Evolutionary conservation across 1,139 yeast genomes (phyloP).

Genomic region (Nakaseomyces delphensis): DNA sequence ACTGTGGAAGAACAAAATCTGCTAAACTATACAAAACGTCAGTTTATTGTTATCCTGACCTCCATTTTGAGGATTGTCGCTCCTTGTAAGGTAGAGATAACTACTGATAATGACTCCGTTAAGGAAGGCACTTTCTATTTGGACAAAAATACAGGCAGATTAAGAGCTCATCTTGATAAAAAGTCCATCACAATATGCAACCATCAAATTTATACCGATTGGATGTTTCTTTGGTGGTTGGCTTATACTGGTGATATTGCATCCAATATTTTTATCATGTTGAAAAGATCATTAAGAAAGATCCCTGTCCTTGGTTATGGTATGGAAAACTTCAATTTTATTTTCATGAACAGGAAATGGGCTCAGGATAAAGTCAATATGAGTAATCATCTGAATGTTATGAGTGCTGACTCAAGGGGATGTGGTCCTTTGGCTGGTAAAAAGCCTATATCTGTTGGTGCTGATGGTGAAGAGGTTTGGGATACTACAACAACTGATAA

Average conservation of each 20-base stretch:
- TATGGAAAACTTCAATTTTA: slow-evolving; percentile 69
- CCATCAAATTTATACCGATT: slow-evolving; percentile 91
- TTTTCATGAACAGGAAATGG: slow-evolving; percentile 79
- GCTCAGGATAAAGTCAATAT: slow-evolving; percentile 55
- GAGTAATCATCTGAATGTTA: slow-evolving; percentile 44
- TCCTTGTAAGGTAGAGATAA: slow-evolving; percentile 28
- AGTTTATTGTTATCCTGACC: slow-evolving; percentile 25
- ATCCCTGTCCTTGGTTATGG: slow-evolving; percentile 83
- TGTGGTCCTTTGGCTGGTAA: slow-evolving; percentile 47
- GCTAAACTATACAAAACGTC: slow-evolving; percentile 24
- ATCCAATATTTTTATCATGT: slow-evolving; percentile 59
- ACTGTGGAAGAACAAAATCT: slow-evolving; percentile 17
- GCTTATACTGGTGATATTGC: slow-evolving; percentile 58
- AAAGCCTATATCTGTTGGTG: slow-evolving; percentile 20
- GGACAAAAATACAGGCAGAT: slow-evolving; percentile 18
- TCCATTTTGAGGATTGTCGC: slow-evolving; percentile 28
- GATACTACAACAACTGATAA: slow-evolving; percentile 17
- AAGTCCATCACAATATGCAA: slow-evolving; percentile 42
- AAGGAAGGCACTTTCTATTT: slow-evolving; percentile 22
- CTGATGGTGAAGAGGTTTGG: slow-evolving; percentile 28
- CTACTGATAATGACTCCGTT: slow-evolving; percentile 25
- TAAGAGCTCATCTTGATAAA: slow-evolving; percentile 18
- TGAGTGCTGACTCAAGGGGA: slow-evolving; percentile 43
- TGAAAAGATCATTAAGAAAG: slow-evolving; percentile 66
- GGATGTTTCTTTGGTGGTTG: slow-evolving; percentile 90